Evolutionary conservation across 495 filamentous ascomycete species (phyloP).

Genomic region (Cenococcum geophilum): DNA sequence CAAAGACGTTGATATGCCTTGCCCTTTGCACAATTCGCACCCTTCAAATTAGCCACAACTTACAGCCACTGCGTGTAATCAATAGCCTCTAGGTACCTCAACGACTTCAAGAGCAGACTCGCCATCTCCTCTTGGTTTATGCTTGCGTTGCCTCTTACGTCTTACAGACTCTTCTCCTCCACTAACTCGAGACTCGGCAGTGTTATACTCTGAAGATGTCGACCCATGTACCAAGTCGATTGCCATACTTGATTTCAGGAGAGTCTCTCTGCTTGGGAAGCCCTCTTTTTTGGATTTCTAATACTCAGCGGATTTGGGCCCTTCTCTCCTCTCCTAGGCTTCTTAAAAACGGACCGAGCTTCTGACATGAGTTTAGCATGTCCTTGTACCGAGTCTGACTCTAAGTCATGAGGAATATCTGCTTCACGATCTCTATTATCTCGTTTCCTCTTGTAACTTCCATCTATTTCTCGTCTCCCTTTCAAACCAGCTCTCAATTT

Average conservation of each 20-base stretch:
- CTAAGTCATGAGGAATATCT: conserved; percentile 32
- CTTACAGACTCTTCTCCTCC: conserved; percentile 18
- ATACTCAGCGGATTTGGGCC: conserved; percentile 84
- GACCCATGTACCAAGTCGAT: too few relatives aligned
- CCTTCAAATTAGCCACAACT: too few relatives aligned
- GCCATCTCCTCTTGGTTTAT: conserved; percentile 26
- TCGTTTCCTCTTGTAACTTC: conserved; percentile 43
- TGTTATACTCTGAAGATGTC: too few relatives aligned
- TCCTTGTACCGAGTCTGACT: conserved; percentile 3
- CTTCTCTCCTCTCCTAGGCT: conserved; percentile 62
- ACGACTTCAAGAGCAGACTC: neutral
- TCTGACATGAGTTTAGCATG: conserved; percentile 3
- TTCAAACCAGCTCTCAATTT: conserved; percentile 73
- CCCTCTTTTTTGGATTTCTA: conserved; percentile 66
- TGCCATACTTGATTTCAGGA: too few relatives aligned
- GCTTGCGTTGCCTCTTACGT: conserved; percentile 35
- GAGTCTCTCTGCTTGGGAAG: neutral
- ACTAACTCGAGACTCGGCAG: neutral
- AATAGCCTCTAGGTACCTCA: neutral
- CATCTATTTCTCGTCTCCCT: conserved; percentile 33
- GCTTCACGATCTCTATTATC: conserved; percentile 46
- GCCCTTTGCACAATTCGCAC: neutral
- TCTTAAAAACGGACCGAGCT: conserved; percentile 48
- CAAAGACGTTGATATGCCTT: neutral
- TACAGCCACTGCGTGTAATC: neutral